A percentile compares a stretch with the other conserved stretches of the same genome.
Evolutionary conservation across 306 rosid genomes (phyloP).

Genomic region (Gastrolobium villosum): DNA sequence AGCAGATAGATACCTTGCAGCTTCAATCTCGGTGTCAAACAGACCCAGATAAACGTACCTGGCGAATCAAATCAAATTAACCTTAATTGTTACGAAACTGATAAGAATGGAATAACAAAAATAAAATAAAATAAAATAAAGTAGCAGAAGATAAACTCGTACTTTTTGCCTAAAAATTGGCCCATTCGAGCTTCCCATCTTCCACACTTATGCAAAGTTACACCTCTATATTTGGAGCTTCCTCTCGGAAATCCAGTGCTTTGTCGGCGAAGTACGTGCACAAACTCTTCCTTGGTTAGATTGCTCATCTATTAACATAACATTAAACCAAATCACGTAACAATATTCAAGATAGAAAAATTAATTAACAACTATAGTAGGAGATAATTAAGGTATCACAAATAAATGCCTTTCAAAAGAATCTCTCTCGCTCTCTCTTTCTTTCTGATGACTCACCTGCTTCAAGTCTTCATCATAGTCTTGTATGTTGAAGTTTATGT

Average conservation of each 20-base stretch:
- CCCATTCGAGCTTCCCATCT: conserved; percentile 99
- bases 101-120: conserved; percentile 24
- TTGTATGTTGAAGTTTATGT: conserved; percentile 87
- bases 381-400: conserved; percentile 48
- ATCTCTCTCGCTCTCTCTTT: not conserved
- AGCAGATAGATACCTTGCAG: conserved; percentile 77
- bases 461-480: conserved; percentile 96
- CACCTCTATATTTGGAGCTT: conserved; percentile 99
- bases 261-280: conserved; percentile 99
- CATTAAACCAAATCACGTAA: conserved; percentile 10
- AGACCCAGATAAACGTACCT: conserved; percentile 96
- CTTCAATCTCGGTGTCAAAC: conserved; percentile 95
- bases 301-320: conserved; percentile 76
- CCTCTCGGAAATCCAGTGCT: conserved; percentile 99
- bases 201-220: conserved; percentile 98
- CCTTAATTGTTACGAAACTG: conserved; percentile 1
- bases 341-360: not conserved
- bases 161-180: conserved; percentile 98
- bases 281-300: conserved; percentile 96
- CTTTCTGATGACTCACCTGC: conserved; percentile 62
- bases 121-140: not conserved
- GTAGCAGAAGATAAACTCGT: not conserved
- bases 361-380: not conserved
- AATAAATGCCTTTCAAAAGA: not conserved
- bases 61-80: conserved; percentile 49